A percentile compares a stretch with the other conserved stretches of the same genome.
phyloP scores from a whole-genome alignment of 2,329 filamentous ascomycete species.

The Penicillium decumbens region DNA sequence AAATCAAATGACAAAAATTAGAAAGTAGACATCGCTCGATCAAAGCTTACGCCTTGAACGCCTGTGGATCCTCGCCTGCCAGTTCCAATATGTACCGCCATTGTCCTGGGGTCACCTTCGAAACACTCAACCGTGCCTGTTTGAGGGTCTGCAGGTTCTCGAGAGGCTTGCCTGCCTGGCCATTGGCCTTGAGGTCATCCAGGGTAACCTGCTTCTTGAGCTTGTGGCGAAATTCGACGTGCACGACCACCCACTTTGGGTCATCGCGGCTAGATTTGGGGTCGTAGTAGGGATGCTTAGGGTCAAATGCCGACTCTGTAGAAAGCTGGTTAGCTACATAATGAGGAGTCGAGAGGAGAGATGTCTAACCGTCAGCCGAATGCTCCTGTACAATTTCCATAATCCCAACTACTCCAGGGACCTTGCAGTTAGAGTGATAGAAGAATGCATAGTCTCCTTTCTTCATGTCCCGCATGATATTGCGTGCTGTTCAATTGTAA shows the following conservation, averaged over 20 bases:
- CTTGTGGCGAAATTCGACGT: slow-evolving; percentile 81
- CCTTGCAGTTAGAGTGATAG: slow-evolving; percentile 91
- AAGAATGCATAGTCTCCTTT: slow-evolving; percentile 91
- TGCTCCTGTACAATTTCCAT: slow-evolving; percentile 88
- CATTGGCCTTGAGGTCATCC: slow-evolving; percentile 64
- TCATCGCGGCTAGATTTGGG: slow-evolving; percentile 63
- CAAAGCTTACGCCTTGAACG: slow-evolving; percentile 5
- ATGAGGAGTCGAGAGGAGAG: slow-evolving; percentile 16
- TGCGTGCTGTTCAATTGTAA: slow-evolving; percentile 57
- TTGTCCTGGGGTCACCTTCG: slow-evolving; percentile 43
- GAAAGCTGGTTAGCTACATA: background rate
- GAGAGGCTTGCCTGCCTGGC: slow-evolving; percentile 53
- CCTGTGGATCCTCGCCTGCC: slow-evolving; percentile 32
- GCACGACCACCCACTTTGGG: slow-evolving; percentile 82
- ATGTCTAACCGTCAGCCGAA: slow-evolving; percentile 65
- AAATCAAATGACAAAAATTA: background rate
- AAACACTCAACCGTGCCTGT: slow-evolving; percentile 75
- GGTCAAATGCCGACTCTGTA: slow-evolving; percentile 65
- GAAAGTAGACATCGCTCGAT: background rate
- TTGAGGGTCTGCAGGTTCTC: slow-evolving; percentile 78
- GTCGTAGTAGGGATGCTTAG: slow-evolving; percentile 76
- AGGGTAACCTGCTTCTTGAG: slow-evolving; percentile 68
- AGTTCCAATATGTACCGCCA: slow-evolving; percentile 48
- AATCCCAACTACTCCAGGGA: slow-evolving; percentile 77
- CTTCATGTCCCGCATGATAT: slow-evolving; percentile 88